A percentile compares a stretch with the other conserved stretches of the same genome.
These are phyloP conservation scores for Sedum album DNA, from an alignment of 164 flowering plant genomes.

Conservation along the genomic window DNA sequence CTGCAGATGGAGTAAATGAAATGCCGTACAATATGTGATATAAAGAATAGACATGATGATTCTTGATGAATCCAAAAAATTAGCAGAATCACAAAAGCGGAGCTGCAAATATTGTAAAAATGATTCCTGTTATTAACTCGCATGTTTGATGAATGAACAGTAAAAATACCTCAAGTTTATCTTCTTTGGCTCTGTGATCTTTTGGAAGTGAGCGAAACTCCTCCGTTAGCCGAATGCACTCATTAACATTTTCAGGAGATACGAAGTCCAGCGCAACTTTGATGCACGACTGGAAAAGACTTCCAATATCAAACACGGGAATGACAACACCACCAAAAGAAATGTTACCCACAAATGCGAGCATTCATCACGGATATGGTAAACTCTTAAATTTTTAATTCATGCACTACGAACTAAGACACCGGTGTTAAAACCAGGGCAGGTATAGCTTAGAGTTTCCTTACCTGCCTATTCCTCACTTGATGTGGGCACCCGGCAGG, in stretches of 20 bases:
- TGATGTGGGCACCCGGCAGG: slow-evolving; percentile 97
- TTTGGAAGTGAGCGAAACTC: slow-evolving; percentile 67
- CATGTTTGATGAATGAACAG: neutral
- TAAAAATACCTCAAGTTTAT: slow-evolving; percentile 63
- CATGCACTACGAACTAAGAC: neutral
- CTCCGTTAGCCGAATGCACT: slow-evolving; percentile 58
- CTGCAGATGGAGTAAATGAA: neutral
- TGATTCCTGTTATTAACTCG: no score
- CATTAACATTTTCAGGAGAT: slow-evolving; percentile 63
- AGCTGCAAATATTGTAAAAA: no score
- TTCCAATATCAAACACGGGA: neutral
- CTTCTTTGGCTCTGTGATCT: slow-evolving; percentile 60
- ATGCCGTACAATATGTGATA: neutral
- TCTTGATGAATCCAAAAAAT: neutral
- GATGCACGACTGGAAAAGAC: slow-evolving; percentile 52
- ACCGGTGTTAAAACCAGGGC: neutral
- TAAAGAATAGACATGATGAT: neutral
- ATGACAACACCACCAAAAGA: neutral
- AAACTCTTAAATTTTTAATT: neutral
- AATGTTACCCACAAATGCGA: neutral
- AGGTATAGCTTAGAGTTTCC: neutral
- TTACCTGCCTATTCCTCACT: slow-evolving; percentile 84
- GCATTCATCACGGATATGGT: neutral
- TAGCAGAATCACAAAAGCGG: neutral
- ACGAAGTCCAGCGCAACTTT: slow-evolving; percentile 84